Evolutionary conservation across 31 red algal genomes (phyloP), one percentile per base, ranked within the genome.

Genomic region (Endocladia muricata): DNA sequence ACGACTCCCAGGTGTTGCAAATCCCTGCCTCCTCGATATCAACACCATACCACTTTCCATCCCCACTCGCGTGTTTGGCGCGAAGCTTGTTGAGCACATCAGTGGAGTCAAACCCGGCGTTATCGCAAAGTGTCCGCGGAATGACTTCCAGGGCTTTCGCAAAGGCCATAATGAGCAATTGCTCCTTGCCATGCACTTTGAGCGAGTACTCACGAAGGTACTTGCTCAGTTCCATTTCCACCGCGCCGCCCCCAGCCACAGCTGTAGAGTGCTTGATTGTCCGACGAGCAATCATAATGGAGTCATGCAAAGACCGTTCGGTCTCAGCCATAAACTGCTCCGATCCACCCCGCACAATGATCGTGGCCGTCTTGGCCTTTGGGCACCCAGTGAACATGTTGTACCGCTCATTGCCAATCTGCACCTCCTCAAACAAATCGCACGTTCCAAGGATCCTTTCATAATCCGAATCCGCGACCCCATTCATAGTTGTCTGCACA

Each of bases 301-400:
- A 91, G 70, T 99, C 96, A 64, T 99, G 96, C 9, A 99, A 73
- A 21, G 92, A 95, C 3, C 96, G 86, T 71, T 95, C 96, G 28
- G 96, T 92, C 64, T 99, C 96, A 55, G 90, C 96, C 88, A 99
- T 84, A 48, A 99, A 99, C 79, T 99, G 96, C 37, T 99, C 96
- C 4, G 96, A 99, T 15, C 96, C 96, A 70, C 96, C 96, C 7
- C 96, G 82, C 1, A 99, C 76, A 41, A 99, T 85, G 47, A 99
- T 93, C 15, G 96, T 95, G 1, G 96, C 96, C 19, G 96, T 90
- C 57, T 86, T 89, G 5, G 88, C 88, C 63, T 99, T 84, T 28
- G 89, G 83, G 61, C 96, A 99, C 22, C 92, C 96, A 0, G 76
- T 94, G 57, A 99, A 99, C 71, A 94, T 76, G 60, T 99, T 99